These are phyloP conservation scores for Hemileccinum hortonii DNA, from an alignment of 1,284 basidiomycete species.

Conservation along the genomic window DNA sequence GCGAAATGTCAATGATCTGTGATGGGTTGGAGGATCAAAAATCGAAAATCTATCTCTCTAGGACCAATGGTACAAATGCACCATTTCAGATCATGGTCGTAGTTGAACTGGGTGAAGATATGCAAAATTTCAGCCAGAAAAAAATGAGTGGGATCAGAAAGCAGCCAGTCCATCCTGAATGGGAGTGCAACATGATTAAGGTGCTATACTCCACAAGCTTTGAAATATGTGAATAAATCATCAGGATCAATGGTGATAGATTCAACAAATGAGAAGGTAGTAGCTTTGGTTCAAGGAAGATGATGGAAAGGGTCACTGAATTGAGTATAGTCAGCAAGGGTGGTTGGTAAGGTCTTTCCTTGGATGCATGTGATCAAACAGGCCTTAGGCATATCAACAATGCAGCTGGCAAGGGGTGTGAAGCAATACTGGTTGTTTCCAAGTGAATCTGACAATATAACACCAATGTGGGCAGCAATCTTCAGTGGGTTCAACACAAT, in stretches of 20 bases:
- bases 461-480: constrained; percentile 24
- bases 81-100: neutral
- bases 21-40: neutral
- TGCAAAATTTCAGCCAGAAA: neutral
- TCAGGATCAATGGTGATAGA: neutral
- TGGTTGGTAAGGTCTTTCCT: constrained; percentile 8
- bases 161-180: constrained; percentile 1
- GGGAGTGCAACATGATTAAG: constrained; percentile 1
- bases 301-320: neutral
- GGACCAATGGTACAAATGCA: neutral
- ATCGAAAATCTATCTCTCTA: neutral
- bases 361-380: constrained; percentile 4
- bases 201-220: neutral
- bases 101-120: neutral
- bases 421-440: constrained; percentile 11
- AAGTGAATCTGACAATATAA: constrained; percentile 29
- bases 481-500: constrained; percentile 33
- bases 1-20: neutral
- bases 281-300: neutral
- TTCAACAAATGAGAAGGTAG: neutral
- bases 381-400: constrained; percentile 3
- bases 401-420: constrained; percentile 1
- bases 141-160: constrained; percentile 1
- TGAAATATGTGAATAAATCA: neutral
- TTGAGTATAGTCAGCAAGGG: neutral